Base-by-base conservation (phyloP, 1,139 yeast genomes). In the Protomyces pachydermus region DNA sequence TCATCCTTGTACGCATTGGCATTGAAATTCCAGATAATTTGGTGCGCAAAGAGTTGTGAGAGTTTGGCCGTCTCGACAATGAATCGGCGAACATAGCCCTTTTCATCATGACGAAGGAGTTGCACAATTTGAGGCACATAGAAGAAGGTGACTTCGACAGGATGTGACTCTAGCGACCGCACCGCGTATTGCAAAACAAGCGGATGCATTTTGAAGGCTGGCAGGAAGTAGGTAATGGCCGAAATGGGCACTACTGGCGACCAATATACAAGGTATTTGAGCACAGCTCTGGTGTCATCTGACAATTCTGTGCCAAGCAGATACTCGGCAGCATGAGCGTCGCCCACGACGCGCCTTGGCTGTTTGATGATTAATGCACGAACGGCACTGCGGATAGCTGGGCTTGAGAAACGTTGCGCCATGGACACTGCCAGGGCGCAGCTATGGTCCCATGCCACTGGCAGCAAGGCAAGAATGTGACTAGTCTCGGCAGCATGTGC, bases 71-170 rank as follows among this genome's bases (percentile, higher is more conserved):
- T 90, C 73, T 93, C 98, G 66, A 93, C 77, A 69, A 95, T 91
- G 73, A 88, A 89, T 69, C 91, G 82, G 70, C 88, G 91, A 60
- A 91, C 95, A 70, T 91, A 91, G 1, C 97, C 98, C 65, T 83
- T 79, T 5, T 76, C 77, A 74, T 93, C 98, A 74, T 86, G 86
- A 70, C 98, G 82, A 69, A 95, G 80, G 66, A 89, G 82, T 75
- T 95, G 99, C 18, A 95, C 98, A 74, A 95, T 90, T 74, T 95
- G 98, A 1, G 99, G 98, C 54, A 95, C 98, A 72, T 95, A 95
- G 75, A 95, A 95, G 78, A 95, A 95, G 0, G 97, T 89, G 67
- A 88, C 77, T 71, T 88, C 88, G 54, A 89, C 91, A 72, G 91
- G 96, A 72, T 90, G 96, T 38, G 85, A 81, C 74, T 91, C 97